phyloP scores from a whole-genome alignment of 2,329 filamentous ascomycete species.

The Talaromyces sp. region DNA sequence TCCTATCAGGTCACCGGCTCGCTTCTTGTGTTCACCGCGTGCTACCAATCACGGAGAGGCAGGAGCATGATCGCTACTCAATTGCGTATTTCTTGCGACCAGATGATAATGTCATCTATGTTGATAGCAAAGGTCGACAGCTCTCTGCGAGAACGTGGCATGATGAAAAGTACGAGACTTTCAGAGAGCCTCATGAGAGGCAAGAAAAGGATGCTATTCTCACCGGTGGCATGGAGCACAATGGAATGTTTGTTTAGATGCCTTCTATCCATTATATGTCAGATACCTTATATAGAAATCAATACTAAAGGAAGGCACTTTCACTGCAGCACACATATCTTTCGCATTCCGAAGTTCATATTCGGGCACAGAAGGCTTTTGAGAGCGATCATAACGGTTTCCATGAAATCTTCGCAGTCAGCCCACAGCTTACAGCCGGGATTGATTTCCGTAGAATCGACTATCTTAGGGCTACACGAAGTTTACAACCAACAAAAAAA shows the following conservation, averaged over 20 bases:
- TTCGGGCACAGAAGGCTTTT: too few species aligned
- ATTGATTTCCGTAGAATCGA: too few species aligned
- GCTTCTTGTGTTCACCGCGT: slow-evolving; percentile 25
- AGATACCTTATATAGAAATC: too few species aligned
- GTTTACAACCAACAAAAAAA: background rate
- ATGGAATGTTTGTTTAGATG: background rate
- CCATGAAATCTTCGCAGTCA: too few species aligned
- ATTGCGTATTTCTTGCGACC: slow-evolving; percentile 25
- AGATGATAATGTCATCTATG: slow-evolving; percentile 22
- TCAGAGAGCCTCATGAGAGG: slow-evolving; percentile 5
- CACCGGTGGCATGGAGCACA: slow-evolving; percentile 14
- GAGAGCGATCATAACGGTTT: too few species aligned
- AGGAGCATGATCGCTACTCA: slow-evolving; percentile 22
- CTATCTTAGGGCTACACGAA: background rate
- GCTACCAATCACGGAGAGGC: slow-evolving; percentile 18
- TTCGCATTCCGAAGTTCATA: too few species aligned
- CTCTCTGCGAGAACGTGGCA: background rate
- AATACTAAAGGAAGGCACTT: too few species aligned
- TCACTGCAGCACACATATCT: too few species aligned
- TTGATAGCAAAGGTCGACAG: slow-evolving; percentile 13
- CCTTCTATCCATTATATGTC: too few species aligned
- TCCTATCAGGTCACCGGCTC: slow-evolving; percentile 22
- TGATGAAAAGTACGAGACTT: slow-evolving; percentile 11
- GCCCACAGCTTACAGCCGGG: too few species aligned
- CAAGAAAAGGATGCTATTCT: slow-evolving; percentile 6